Evolutionary conservation across 2,329 filamentous ascomycete species (phyloP), one percentile per base, ranked within the genome.

Genomic region (Fusarium sp.): DNA sequence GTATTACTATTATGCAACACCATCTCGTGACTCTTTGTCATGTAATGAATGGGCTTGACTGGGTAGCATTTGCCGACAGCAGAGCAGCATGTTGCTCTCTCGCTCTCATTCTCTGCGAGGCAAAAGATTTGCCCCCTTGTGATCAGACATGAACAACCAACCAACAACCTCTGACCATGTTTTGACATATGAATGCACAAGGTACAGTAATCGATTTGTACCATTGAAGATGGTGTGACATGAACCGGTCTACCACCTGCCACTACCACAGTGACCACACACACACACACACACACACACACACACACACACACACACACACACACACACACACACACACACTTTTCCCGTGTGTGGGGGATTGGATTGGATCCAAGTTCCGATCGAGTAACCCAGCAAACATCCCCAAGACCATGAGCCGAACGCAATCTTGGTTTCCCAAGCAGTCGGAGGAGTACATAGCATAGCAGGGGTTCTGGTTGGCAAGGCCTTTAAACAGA

Each of bases 361-460:
- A 50, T 53, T 57, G 58, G 19, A 19, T 19, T 19, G 19, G 19
- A 64, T 51, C 23, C 52, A 54, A 46, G 57, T 49, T 48, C 47
- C 48, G 54, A 67, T 65, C 54, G 49, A 59, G 42, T 51, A 33
- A 61, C 61, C 50, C 43, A 61, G 59, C 48, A 53, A 54, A 64
- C 39, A 14, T n/a, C 13, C 11, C 54, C 48, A 46, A 61, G 49
- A 63, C 47, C 31, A 63, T 56, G 58, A 68, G 68, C 61, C 49
- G 57, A 64, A 63, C 52, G 57, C 56, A 62, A 64, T 70, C 67
- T 68, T 57, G 21, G 53, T 43, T 61, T 67, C 49, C 67, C 67
- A 64, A 66, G 45, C 58, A 63, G 56, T 52, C 50, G 67, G 67
- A 67, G 55, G 58, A n/a, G 48, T 32, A 19, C 19, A 19, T 19